Evolutionary conservation across 331 rosid species (phyloP).

Genomic region (Quercus phellos): DNA sequence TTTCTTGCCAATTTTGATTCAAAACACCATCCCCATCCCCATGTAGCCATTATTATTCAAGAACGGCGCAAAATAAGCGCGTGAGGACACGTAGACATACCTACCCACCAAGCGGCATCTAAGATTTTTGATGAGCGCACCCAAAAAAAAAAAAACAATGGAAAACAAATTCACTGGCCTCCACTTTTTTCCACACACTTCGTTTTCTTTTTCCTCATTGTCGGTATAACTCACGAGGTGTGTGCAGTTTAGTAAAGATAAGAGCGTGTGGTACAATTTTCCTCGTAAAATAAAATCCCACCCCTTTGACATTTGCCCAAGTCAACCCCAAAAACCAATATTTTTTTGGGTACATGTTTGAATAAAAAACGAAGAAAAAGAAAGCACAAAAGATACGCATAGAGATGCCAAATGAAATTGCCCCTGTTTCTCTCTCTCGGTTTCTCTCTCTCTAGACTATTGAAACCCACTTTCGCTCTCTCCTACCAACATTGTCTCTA

Average conservation of each 20-base stretch:
- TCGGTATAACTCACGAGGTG: constrained; percentile 47
- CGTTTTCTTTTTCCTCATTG: constrained; percentile 32
- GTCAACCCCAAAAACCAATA: constrained; percentile 59
- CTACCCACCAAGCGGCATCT: not conserved
- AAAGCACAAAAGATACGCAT: constrained; percentile 23
- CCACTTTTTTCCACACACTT: not conserved
- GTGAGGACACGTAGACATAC: not conserved
- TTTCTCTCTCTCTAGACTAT: constrained; percentile 20
- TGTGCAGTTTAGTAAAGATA: constrained; percentile 25
- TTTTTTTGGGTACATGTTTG: not conserved
- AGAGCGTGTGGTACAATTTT: constrained; percentile 50
- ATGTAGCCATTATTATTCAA: not conserved
- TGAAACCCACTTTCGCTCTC: constrained; percentile 34
- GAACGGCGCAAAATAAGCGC: not conserved
- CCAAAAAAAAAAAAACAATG: not conserved
- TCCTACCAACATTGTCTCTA: constrained; percentile 36
- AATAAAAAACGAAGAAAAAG: not conserved
- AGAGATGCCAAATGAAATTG: constrained; percentile 55
- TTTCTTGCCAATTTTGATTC: too few species aligned
- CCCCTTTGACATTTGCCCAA: constrained; percentile 54
- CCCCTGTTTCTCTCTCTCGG: constrained; percentile 20
- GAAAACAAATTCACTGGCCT: not conserved
- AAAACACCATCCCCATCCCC: not conserved
- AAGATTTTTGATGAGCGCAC: not conserved
- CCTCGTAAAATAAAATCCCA: constrained; percentile 1